These are phyloP conservation scores for Cryptococcus sp. DNA, from an alignment of 1,284 basidiomycete genomes.

Conservation along the genomic window DNA sequence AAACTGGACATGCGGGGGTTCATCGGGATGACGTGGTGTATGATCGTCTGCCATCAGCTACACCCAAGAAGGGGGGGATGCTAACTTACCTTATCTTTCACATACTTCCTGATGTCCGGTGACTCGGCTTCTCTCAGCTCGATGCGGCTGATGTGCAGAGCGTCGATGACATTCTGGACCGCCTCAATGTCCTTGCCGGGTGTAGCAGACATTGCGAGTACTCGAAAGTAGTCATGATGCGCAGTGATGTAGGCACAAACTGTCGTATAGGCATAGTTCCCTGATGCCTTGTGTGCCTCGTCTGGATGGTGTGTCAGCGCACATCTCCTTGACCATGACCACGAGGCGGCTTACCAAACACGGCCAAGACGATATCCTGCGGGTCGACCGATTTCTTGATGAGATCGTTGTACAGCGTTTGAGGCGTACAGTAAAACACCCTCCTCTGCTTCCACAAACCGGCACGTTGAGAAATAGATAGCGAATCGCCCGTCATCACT, in stretches of 20 bases:
- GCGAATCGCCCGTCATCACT: conserved; percentile 72
- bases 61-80: not conserved
- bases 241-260: conserved; percentile 86
- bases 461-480: conserved; percentile 49
- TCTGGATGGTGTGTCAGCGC: conserved; percentile 52
- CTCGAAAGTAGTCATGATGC: conserved; percentile 86
- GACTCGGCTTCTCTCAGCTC: conserved; percentile 92
- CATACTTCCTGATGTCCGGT: conserved; percentile 77
- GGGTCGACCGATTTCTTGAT: conserved; percentile 67
- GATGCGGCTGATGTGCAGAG: conserved; percentile 91
- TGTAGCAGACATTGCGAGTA: conserved; percentile 91
- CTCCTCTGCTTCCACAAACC: conserved; percentile 61
- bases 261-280: conserved; percentile 87
- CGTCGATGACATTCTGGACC: conserved; percentile 87
- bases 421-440: conserved; percentile 97
- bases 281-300: conserved; percentile 91
- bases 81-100: conserved; percentile 73
- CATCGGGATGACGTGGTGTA: conserved; percentile 65
- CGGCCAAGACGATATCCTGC: conserved; percentile 62
- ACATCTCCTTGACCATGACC: not conserved
- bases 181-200: conserved; percentile 81
- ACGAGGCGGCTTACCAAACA: conserved; percentile 55
- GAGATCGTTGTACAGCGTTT: conserved; percentile 89
- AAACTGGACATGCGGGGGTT: conserved; percentile 45
- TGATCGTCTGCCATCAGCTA: conserved; percentile 22